Evolutionary conservation across 768 basidiomycete species (phyloP).

Genomic region (Dacryopinax spathularia): DNA sequence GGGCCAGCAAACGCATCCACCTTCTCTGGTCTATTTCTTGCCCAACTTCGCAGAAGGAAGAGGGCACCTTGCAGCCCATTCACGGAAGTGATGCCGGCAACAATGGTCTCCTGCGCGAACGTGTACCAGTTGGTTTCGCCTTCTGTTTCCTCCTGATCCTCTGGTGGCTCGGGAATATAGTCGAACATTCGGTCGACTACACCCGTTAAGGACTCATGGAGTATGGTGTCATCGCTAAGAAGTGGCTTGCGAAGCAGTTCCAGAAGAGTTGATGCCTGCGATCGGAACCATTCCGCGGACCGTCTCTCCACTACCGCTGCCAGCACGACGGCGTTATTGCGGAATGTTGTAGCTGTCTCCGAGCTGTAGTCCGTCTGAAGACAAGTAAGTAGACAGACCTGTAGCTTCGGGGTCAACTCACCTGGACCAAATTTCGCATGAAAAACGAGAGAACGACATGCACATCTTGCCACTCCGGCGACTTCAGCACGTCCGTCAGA

Average conservation of each 20-base stretch:
- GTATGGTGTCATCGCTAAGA: constrained; percentile 55
- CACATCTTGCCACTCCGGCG: constrained; percentile 79
- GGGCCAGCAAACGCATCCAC: constrained; percentile 63
- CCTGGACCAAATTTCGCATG: constrained; percentile 67
- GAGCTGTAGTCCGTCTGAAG: background rate
- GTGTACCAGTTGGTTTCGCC: constrained; percentile 63
- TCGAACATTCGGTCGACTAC: constrained; percentile 69
- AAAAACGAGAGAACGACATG: constrained; percentile 87
- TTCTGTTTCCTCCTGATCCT: constrained; percentile 45
- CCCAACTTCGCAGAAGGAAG: constrained; percentile 75
- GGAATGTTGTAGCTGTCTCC: constrained; percentile 25
- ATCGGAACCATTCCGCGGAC: constrained; percentile 62
- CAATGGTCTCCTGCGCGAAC: constrained; percentile 59
- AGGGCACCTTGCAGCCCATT: constrained; percentile 64
- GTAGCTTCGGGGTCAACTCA: constrained; percentile 30
- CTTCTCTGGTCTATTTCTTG: constrained; percentile 58
- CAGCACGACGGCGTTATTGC: constrained; percentile 71
- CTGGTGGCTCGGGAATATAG: constrained; percentile 48
- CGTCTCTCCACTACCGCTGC: constrained; percentile 75
- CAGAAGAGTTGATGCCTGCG: constrained; percentile 58
- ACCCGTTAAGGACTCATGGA: constrained; percentile 71
- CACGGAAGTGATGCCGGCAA: constrained; percentile 63
- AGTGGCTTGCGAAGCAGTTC: constrained; percentile 80
- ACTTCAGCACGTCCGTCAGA: constrained; percentile 65
- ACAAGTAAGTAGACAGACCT: background rate